Evolutionary conservation across 305 asterid genomes (phyloP).

Genomic region (Solanum hybrid): DNA sequence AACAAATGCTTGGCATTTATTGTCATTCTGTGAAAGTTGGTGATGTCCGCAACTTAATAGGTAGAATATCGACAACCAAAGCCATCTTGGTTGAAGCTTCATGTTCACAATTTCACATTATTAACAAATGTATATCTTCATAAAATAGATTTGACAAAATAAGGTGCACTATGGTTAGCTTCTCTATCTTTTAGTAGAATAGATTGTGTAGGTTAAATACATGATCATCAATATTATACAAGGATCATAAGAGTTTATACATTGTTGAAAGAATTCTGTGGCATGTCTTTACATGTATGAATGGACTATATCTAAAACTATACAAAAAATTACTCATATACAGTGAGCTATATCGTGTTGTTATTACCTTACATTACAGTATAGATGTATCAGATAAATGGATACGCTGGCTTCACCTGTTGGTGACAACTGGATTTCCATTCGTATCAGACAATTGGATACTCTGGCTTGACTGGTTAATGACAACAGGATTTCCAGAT

Average conservation of each 20-base stretch:
- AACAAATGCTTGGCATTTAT: neutral
- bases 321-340: constrained; percentile 3
- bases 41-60: neutral
- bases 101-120: neutral
- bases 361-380: constrained; percentile 23
- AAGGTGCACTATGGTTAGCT: neutral
- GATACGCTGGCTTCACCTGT: constrained; percentile 35
- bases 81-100: neutral
- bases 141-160: neutral
- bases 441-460: constrained; percentile 55
- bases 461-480: constrained; percentile 36
- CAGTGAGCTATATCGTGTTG: neutral
- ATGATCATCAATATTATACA: neutral
- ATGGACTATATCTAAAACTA: constrained; percentile 5
- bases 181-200: neutral
- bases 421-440: constrained; percentile 59
- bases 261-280: neutral
- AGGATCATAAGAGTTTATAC: neutral
- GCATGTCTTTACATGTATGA: constrained; percentile 10
- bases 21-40: neutral
- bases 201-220: neutral
- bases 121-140: neutral
- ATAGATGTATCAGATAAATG: constrained; percentile 51
- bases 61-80: neutral
- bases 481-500: constrained; percentile 64